These are phyloP conservation scores for Salvia miltiorrhiza DNA, from an alignment of 257 asterid genomes.

Conservation along the genomic window DNA sequence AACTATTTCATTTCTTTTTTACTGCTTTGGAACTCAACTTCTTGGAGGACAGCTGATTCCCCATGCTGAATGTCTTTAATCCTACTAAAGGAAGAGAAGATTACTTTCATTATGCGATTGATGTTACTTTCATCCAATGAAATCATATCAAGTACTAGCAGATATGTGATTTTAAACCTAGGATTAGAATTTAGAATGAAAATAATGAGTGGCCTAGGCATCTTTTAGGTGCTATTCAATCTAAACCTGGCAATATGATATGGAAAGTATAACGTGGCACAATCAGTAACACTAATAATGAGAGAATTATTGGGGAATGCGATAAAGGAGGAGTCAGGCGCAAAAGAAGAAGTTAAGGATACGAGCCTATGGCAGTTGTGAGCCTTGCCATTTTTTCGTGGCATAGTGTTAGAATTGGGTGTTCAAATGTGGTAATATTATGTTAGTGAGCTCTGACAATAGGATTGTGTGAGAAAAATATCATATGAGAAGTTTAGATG, in stretches of 20 bases:
- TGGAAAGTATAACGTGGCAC: background rate
- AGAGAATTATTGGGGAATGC: background rate
- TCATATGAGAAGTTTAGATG: background rate
- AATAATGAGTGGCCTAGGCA: background rate
- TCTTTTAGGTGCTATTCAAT: conserved; percentile 1
- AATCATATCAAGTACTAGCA: background rate
- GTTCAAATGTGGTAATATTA: conserved; percentile 5
- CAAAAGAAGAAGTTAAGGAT: background rate
- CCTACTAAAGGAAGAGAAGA: background rate
- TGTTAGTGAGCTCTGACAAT: background rate
- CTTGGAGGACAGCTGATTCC: conserved; percentile 2
- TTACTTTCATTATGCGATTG: background rate
- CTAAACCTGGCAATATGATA: conserved; percentile 6
- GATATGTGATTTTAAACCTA: conserved; percentile 10
- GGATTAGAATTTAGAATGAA: background rate
- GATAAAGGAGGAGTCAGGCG: background rate
- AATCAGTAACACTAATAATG: background rate
- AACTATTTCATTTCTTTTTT: background rate
- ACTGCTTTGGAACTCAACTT: conserved; percentile 2
- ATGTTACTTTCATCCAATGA: background rate
- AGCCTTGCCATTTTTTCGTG: background rate
- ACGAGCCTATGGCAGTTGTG: background rate
- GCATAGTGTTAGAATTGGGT: conserved; percentile 3
- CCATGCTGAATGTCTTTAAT: background rate
- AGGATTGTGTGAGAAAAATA: background rate